Evolutionary conservation across 805 yeast genomes (phyloP).

Genomic region (Geotrichum ghanense): DNA sequence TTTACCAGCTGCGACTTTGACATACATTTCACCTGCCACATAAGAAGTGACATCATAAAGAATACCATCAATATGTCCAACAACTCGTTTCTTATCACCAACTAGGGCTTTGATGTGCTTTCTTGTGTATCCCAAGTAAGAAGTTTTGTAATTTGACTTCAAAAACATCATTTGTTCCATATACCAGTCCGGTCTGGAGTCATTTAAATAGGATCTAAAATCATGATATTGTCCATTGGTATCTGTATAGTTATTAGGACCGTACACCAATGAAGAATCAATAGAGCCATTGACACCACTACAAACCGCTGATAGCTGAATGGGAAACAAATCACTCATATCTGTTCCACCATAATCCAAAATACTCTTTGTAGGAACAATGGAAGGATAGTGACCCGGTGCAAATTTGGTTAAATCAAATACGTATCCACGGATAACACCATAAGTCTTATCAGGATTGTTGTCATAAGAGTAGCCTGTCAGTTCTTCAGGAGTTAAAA

Average conservation of each 20-base stretch:
- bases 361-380: slow-evolving; percentile 25
- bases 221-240: slow-evolving; percentile 30
- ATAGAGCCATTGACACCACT: slow-evolving; percentile 25
- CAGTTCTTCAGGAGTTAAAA: slow-evolving; percentile 25
- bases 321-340: slow-evolving; percentile 26
- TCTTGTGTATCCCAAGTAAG: slow-evolving; percentile 29
- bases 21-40: slow-evolving; percentile 25
- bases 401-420: slow-evolving; percentile 30
- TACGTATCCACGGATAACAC: slow-evolving; percentile 30
- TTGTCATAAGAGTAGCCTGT: slow-evolving; percentile 19
- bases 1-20: slow-evolving; percentile 21
- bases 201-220: slow-evolving; percentile 28
- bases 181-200: slow-evolving; percentile 34
- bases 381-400: slow-evolving; percentile 28
- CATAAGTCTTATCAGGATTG: slow-evolving; percentile 24
- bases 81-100: slow-evolving; percentile 13
- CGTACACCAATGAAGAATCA: slow-evolving; percentile 21
- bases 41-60: slow-evolving; percentile 30
- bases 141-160: slow-evolving; percentile 25
- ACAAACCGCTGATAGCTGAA: slow-evolving; percentile 31
- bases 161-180: slow-evolving; percentile 27
- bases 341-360: slow-evolving; percentile 29
- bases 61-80: slow-evolving; percentile 27
- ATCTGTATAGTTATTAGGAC: slow-evolving; percentile 25
- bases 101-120: slow-evolving; percentile 20